A percentile compares a stretch with the other conserved stretches of the same genome.
Conservation (phyloP, 2,329 filamentous ascomycete species). For the Cryphonectria naterciae region DNA sequence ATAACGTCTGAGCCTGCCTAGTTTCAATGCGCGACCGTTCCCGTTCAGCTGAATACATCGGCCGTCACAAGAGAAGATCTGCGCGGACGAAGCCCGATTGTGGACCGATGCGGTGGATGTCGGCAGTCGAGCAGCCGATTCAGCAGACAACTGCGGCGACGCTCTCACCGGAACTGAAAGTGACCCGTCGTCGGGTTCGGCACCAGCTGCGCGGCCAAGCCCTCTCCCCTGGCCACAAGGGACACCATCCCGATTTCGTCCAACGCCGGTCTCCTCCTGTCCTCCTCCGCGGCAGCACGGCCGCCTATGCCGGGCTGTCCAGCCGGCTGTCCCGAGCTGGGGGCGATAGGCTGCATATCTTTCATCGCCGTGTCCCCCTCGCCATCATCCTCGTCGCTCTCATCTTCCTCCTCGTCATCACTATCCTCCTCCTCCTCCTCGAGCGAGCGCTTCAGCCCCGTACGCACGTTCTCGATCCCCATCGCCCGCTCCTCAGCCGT, state of each 20-base stretch:
- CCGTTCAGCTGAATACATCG: neutral
- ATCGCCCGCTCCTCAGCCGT: constrained; percentile 70
- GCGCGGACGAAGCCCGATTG: neutral
- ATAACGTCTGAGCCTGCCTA: neutral
- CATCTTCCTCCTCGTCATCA: constrained; percentile 57
- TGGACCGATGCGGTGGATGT: neutral
- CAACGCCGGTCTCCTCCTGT: neutral
- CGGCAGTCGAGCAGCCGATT: neutral
- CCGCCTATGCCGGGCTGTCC: constrained; percentile 18
- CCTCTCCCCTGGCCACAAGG: neutral
- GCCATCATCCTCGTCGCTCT: constrained; percentile 38
- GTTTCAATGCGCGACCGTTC: neutral
- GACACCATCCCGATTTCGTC: constrained; percentile 4
- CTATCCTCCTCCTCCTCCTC: constrained; percentile 64
- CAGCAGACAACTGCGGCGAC: neutral
- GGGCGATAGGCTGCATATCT: constrained; percentile 25
- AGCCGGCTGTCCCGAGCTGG: constrained; percentile 6
- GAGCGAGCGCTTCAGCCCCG: constrained; percentile 65
- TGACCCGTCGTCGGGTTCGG: neutral
- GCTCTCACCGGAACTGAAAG: neutral
- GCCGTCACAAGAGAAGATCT: neutral
- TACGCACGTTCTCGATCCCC: constrained; percentile 72
- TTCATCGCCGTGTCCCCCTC: constrained; percentile 45
- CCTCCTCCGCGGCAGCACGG: constrained; percentile 7
- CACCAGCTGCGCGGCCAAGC: neutral